Percentiles rank a stretch among this genome's conserved stretches.
These are phyloP conservation scores for Penicillium italicum DNA, from an alignment of 2,329 filamentous ascomycete species.

Conservation along the genomic window DNA sequence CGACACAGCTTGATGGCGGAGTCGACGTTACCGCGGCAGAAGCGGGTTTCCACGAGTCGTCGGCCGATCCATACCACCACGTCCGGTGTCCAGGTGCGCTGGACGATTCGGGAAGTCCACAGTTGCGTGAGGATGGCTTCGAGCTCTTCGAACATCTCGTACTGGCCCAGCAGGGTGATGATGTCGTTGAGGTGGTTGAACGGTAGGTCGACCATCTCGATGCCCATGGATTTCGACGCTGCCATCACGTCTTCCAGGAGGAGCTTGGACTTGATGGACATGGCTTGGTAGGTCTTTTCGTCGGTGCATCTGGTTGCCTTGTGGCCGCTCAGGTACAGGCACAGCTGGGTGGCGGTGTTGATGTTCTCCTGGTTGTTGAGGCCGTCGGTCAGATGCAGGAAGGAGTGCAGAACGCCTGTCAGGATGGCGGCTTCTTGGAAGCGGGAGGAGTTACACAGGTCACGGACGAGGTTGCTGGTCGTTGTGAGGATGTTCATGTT, in stretches of 20 bases:
- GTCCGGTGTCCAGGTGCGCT: conserved; percentile 44
- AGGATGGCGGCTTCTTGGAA: conserved; percentile 37
- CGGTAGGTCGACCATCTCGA: conserved; percentile 36
- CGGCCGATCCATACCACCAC: conserved; percentile 53
- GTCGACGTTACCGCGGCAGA: conserved; percentile 47
- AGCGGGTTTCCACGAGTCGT: conserved; percentile 52
- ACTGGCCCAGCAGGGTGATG: conserved; percentile 37
- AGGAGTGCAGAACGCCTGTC: conserved; percentile 34
- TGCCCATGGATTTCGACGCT: conserved; percentile 27
- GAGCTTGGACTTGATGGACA: conserved; percentile 33
- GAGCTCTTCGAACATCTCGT: conserved; percentile 38
- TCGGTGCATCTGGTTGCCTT: conserved; percentile 30
- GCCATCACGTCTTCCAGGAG: conserved; percentile 35
- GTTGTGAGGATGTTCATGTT: conserved; percentile 31
- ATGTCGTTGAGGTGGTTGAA: conserved; percentile 38
- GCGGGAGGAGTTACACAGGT: conserved; percentile 28
- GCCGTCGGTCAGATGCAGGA: conserved; percentile 34
- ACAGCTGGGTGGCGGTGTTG: conserved; percentile 37
- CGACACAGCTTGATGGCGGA: conserved; percentile 49
- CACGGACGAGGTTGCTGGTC: conserved; percentile 27
- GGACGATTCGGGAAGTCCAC: conserved; percentile 47
- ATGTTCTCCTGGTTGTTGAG: conserved; percentile 33
- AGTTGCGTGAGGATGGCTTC: conserved; percentile 44
- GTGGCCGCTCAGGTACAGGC: conserved; percentile 36
- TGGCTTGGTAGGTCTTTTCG: conserved; percentile 26